These are phyloP conservation scores for Punica granatum DNA, from an alignment of 345 rosid species.

Conservation along the genomic window DNA sequence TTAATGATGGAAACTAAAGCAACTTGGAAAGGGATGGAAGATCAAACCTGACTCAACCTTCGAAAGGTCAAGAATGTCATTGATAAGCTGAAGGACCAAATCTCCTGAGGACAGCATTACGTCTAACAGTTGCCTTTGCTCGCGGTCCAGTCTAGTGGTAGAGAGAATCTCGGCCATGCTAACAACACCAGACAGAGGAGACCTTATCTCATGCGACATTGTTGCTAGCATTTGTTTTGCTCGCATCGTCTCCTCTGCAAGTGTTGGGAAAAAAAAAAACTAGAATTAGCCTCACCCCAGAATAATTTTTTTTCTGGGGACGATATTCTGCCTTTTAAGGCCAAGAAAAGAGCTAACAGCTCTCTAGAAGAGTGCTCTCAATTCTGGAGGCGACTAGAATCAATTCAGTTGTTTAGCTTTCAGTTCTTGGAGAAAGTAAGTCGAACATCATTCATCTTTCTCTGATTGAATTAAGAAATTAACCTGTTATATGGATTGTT, in stretches of 20 bases:
- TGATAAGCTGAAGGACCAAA: conserved; percentile 85
- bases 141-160: conserved; percentile 59
- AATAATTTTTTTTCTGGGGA: background rate
- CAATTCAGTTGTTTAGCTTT: background rate
- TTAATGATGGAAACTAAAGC: background rate
- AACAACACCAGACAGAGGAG: conserved; percentile 88
- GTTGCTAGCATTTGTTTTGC: conserved; percentile 96
- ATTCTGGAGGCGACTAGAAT: background rate
- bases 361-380: background rate
- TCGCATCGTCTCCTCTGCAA: conserved; percentile 96
- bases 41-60: conserved; percentile 87
- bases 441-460: background rate
- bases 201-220: conserved; percentile 97
- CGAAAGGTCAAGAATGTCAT: conserved; percentile 95
- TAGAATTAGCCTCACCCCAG: background rate
- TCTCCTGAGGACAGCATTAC: conserved; percentile 99
- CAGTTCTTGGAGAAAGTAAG: no score
- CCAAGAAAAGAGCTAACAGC: background rate
- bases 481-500: conserved; percentile 96
- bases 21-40: background rate
- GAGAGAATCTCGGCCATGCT: conserved; percentile 97
- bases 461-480: background rate
- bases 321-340: background rate
- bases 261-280: background rate
- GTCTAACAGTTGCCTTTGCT: conserved; percentile 66